Conservation (phyloP, 805 yeast genomes). For the Wickerhamomyces kurtzmanii region DNA sequence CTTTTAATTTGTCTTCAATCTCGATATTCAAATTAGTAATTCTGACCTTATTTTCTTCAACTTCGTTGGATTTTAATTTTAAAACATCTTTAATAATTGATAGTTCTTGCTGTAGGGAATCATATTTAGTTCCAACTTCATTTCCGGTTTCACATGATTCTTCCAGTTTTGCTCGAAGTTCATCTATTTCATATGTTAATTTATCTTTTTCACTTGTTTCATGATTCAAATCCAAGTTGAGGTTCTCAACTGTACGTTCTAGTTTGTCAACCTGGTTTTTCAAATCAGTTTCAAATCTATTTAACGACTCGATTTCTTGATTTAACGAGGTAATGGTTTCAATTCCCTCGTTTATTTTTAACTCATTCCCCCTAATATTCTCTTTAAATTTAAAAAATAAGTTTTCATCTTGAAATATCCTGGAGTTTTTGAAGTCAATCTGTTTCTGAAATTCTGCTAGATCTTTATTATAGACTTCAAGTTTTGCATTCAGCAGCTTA, state of each 20-base stretch:
- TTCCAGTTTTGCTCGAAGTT: constrained; percentile 3
- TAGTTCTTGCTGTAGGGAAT: too few relatives aligned
- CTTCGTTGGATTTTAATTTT: constrained; percentile 5
- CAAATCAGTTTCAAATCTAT: too few relatives aligned
- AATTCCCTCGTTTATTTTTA: constrained; percentile 4
- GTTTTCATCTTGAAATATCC: too few relatives aligned
- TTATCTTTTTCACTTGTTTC: constrained; percentile 5
- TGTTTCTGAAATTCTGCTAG: constrained; percentile 5
- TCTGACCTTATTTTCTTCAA: constrained; percentile 2
- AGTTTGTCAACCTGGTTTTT: too few relatives aligned
- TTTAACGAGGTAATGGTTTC: constrained; percentile 4
- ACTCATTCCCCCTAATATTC: constrained; percentile 1
- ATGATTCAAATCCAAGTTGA: too few relatives aligned
- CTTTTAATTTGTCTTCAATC: constrained; percentile 1
- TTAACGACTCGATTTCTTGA: constrained; percentile 1
- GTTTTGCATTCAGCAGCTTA: constrained; percentile 11
- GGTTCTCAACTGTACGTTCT: too few relatives aligned
- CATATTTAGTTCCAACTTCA: too few relatives aligned
- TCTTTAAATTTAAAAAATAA: constrained; percentile 1
- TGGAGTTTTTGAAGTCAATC: constrained; percentile 2
- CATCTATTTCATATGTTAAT: too few relatives aligned
- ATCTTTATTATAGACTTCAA: constrained; percentile 9
- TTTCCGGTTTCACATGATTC: too few relatives aligned
- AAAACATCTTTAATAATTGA: constrained; percentile 2
- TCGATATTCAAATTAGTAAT: background rate